Conservation (phyloP, 2,329 filamentous ascomycete genomes). For the Fusarium nisikadoi region DNA sequence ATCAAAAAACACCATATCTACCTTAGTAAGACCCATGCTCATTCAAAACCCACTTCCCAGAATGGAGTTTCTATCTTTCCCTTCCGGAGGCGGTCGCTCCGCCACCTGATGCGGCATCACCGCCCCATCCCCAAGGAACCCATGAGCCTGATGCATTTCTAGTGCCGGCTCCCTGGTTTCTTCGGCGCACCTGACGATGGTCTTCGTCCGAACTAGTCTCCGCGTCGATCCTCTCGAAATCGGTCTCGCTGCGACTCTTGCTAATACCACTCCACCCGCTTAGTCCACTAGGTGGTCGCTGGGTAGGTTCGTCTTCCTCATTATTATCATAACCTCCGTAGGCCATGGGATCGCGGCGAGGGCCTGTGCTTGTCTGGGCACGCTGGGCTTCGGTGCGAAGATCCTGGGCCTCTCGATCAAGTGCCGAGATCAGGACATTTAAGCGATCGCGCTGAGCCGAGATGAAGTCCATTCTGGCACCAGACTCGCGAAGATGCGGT, state of each 20-base stretch:
- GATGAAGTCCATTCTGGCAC: slow-evolving; percentile 79
- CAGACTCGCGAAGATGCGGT: slow-evolving; percentile 69
- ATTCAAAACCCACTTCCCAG: slow-evolving; percentile 35
- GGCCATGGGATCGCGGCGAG: slow-evolving; percentile 40
- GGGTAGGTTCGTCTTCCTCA: slow-evolving; percentile 49
- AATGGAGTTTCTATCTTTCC: slow-evolving; percentile 48
- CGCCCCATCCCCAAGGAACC: slow-evolving; percentile 62
- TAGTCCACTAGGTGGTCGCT: slow-evolving; percentile 60
- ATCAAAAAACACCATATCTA: slow-evolving; percentile 20
- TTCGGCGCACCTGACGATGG: slow-evolving; percentile 48
- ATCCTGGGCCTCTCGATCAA: slow-evolving; percentile 80
- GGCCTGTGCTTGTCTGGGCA: slow-evolving; percentile 34
- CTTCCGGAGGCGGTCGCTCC: slow-evolving; percentile 51
- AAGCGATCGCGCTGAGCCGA: slow-evolving; percentile 82
- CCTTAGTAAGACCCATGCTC: slow-evolving; percentile 45
- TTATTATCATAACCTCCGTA: slow-evolving; percentile 43
- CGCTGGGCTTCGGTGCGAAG: slow-evolving; percentile 55
- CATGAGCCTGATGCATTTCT: slow-evolving; percentile 53
- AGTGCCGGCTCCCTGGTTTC: slow-evolving; percentile 41
- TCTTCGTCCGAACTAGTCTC: slow-evolving; percentile 72
- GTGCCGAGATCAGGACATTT: slow-evolving; percentile 76
- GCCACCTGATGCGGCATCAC: slow-evolving; percentile 17
- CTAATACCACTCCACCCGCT: slow-evolving; percentile 68
- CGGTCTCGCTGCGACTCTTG: slow-evolving; percentile 86
- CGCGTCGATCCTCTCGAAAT: slow-evolving; percentile 89